A percentile compares a stretch with the other conserved stretches of the same genome.
phyloP scores from a whole-genome alignment of 2,329 filamentous ascomycete species.

The Penicillium sp. region DNA sequence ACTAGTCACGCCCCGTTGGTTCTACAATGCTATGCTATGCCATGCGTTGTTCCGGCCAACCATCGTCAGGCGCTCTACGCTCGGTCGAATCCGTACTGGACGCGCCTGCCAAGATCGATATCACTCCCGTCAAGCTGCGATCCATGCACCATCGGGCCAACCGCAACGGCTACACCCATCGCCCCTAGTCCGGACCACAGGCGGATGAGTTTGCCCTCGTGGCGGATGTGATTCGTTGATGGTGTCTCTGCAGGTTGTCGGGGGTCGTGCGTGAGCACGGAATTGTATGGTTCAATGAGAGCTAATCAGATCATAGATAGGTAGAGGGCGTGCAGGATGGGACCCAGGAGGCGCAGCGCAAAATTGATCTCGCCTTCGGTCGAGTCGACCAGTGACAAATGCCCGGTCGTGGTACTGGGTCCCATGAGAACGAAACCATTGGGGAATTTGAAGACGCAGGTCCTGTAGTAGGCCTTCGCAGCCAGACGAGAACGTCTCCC shows the following conservation, averaged over 20 bases:
- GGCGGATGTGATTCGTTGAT: too few relatives aligned
- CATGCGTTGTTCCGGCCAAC: too few relatives aligned
- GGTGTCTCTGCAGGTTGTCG: too few relatives aligned
- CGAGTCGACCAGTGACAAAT: conserved; percentile 51
- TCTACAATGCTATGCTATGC: too few relatives aligned
- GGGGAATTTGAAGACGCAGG: conserved; percentile 48
- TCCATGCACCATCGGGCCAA: conserved; percentile 2
- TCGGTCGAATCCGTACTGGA: not conserved
- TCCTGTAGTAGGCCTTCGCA: conserved; percentile 50
- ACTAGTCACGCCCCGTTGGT: too few relatives aligned
- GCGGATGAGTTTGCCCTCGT: not conserved
- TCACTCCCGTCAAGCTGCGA: not conserved
- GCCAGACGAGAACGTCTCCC: conserved; percentile 31
- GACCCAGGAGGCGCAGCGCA: conserved; percentile 42
- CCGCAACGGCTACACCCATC: not conserved
- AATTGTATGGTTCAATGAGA: conserved; percentile 29
- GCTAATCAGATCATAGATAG: conserved; percentile 24
- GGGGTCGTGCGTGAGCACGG: not conserved
- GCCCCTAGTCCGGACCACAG: not conserved
- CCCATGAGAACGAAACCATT: conserved; percentile 50
- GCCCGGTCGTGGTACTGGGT: conserved; percentile 49
- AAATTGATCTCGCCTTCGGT: conserved; percentile 55
- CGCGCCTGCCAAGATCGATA: not conserved
- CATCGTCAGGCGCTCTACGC: too few relatives aligned
- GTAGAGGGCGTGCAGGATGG: conserved; percentile 35